Percentiles rank a stretch among this genome's conserved stretches.
phyloP scores from a whole-genome alignment of 441 rosid genomes.

The Adansonia rubrostipa region DNA sequence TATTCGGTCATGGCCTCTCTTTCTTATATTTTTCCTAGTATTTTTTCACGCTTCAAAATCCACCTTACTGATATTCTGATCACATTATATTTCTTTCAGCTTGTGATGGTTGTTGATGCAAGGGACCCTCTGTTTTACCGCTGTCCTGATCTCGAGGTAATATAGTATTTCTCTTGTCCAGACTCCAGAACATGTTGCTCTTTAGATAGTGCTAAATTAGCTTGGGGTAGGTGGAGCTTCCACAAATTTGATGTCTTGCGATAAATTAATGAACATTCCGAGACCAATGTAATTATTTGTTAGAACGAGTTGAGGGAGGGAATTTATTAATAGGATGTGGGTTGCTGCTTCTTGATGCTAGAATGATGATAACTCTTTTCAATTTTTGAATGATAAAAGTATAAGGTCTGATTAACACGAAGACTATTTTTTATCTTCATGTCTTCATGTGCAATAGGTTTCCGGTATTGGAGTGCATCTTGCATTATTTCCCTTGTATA shows the following conservation, averaged over 20 bases:
- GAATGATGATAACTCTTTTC: background rate
- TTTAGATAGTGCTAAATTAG: background rate
- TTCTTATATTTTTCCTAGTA: background rate
- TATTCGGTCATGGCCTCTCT: background rate
- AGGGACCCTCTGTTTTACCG: conserved; percentile 88
- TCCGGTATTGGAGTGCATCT: background rate
- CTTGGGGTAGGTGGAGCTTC: background rate
- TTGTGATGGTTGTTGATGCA: conserved; percentile 97
- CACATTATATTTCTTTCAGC: conserved; percentile 44
- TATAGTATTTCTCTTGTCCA: background rate
- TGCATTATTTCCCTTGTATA: too few species aligned
- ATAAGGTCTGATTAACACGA: background rate
- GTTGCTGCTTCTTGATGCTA: background rate
- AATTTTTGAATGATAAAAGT: conserved; percentile 7
- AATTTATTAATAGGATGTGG: background rate
- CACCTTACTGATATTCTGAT: conserved; percentile 10
- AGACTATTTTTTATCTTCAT: conserved; percentile 5
- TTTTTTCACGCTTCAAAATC: background rate
- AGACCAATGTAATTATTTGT: background rate
- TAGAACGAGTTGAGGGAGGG: background rate
- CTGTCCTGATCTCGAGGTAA: conserved; percentile 97
- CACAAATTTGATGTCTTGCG: background rate
- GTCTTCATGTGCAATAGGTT: background rate
- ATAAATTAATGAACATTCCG: background rate
- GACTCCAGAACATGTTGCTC: background rate